Conservation (phyloP, 2,329 filamentous ascomycete species). For the Davidsoniella neocaledoniae region DNA sequence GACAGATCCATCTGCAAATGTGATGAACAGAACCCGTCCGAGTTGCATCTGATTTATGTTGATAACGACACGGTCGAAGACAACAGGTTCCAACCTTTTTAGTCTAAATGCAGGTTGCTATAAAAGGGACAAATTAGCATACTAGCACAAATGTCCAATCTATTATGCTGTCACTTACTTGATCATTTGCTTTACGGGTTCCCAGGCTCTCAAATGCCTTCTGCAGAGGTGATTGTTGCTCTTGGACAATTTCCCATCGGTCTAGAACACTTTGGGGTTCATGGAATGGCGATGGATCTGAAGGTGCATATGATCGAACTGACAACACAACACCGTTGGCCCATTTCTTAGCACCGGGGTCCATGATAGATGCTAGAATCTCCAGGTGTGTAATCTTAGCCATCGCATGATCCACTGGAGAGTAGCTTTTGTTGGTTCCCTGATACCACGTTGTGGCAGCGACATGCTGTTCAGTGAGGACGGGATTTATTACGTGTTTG, state of each 20-base stretch:
- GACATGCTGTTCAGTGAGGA: conserved; percentile 38
- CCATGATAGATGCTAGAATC: conserved; percentile 49
- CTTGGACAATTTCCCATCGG: conserved; percentile 63
- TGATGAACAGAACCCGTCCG: conserved; percentile 54
- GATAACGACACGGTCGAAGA: conserved; percentile 50
- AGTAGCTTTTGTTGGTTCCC: conserved; percentile 24
- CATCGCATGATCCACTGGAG: conserved; percentile 32
- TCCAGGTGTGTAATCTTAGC: conserved; percentile 57
- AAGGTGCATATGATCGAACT: conserved; percentile 11
- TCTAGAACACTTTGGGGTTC: conserved; percentile 59
- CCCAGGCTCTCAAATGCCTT: conserved; percentile 63
- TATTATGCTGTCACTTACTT: too few relatives aligned
- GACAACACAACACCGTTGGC: conserved; percentile 10
- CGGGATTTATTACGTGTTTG: conserved; percentile 31
- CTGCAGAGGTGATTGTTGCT: conserved; percentile 50
- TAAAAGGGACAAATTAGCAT: conserved; percentile 8
- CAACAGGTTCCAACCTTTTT: conserved; percentile 48
- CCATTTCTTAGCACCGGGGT: conserved; percentile 36
- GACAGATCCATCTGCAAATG: conserved; percentile 64
- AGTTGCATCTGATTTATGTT: conserved; percentile 51
- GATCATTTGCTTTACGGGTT: conserved; percentile 33
- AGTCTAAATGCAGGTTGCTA: conserved; percentile 24
- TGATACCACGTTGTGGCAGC: conserved; percentile 41
- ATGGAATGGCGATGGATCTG: conserved; percentile 33
- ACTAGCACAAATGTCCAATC: background rate